Conservation (phyloP, 202 grass and related monocot genomes). For the Musa balbisiana region DNA sequence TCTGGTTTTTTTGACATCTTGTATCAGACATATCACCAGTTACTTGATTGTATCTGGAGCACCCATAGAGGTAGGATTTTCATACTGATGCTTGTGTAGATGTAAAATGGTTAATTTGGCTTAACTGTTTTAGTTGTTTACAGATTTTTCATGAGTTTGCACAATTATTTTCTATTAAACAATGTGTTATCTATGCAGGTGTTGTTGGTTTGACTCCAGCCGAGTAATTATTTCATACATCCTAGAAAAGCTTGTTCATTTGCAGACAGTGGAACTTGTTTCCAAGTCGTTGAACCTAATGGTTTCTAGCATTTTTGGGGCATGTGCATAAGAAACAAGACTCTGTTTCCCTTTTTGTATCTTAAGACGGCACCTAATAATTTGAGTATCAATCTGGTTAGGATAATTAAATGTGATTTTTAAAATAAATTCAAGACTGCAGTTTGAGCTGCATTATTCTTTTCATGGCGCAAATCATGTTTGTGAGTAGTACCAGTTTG, state of each 20-base stretch:
- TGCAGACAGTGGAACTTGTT: not conserved
- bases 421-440: not conserved
- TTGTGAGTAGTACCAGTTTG: too few species aligned
- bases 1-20: too few species aligned
- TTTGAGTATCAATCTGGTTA: not conserved
- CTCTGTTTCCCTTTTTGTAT: not conserved
- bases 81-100: not conserved
- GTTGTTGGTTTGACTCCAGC: slow-evolving; percentile 6
- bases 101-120: not conserved
- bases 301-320: not conserved
- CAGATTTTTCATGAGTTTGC: not conserved
- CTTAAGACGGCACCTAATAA: not conserved
- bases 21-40: too few species aligned
- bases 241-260: not conserved
- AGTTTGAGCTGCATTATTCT: not conserved
- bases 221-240: not conserved
- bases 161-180: not conserved
- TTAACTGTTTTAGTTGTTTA: not conserved
- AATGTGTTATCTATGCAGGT: not conserved
- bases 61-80: too few species aligned
- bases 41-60: too few species aligned
- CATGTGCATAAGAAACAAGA: not conserved
- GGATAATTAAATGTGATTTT: not conserved
- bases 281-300: not conserved
- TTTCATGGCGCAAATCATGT: not conserved